Evolutionary conservation across 768 basidiomycete genomes (phyloP), one percentile per base, ranked within the genome.

Genomic region (Lentinula boryana): DNA sequence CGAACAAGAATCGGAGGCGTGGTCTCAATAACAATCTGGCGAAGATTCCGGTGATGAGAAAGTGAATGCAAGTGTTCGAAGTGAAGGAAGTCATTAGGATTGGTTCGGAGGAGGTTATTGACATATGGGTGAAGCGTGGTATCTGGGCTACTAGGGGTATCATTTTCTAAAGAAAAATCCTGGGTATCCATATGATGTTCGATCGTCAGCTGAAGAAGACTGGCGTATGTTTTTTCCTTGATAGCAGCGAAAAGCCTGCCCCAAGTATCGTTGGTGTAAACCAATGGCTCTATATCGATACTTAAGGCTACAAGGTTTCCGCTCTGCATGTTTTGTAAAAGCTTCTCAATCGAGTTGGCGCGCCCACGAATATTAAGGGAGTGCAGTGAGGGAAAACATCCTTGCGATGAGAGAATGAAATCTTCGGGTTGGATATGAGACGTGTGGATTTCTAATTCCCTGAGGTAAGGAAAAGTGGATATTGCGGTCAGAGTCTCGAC

Each of bases 361-460:
- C 71, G 68, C 15, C 76, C 76, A 27, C 78, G 76, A 43, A 84
- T 71, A 54, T 68, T 75, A 16, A 83, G 63, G 40, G 69, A 76
- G 32, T 67, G 68, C 32, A 84, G 65, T 1, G 72, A 69, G 40
- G 70, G 71, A 62, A 82, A 78, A 57, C 69, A 68, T 35, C 36
- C 32, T n/a, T 31, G 31, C 40, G 60, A 40, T n/a, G 55, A 13
- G 53, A 55, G 66, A 56, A 35, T 58, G 35, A 65, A 49, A 8
- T 65, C 63, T 33, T 74, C 67, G 4, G 63, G 35, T 23, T 71
- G 69, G 31, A 83, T 63, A 63, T 74, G 73, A 9, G 73, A 69
- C 1, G 75, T 78, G 58, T 84, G 80, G 9, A 83, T 56, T 58
- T 81, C 75, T 36, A 84, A 71, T 44, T 78, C 69, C 21, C 58